Conservation (phyloP, 495 filamentous ascomycete species). For the Parathielavia hyrcaniae region DNA sequence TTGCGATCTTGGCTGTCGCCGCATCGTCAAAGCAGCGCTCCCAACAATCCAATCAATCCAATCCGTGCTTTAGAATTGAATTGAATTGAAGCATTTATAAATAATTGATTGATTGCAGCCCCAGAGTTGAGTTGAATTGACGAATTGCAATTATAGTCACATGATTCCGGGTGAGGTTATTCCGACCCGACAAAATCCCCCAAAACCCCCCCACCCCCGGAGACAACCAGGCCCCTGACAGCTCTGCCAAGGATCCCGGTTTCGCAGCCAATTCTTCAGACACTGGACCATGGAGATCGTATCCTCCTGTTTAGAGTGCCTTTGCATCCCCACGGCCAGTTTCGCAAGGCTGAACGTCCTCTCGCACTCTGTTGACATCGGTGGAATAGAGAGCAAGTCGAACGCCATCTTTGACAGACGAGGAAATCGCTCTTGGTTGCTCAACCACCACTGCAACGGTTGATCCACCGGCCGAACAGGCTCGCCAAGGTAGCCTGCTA, state of each 20-base stretch:
- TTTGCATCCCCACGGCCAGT: not conserved
- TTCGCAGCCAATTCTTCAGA: not conserved
- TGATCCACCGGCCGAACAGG: not conserved
- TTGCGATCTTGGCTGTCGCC: not conserved
- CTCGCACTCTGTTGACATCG: not conserved
- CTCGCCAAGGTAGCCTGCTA: not conserved
- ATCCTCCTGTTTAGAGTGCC: not conserved
- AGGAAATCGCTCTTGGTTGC: too few species aligned
- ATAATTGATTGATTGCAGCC: not conserved
- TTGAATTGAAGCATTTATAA: too few species aligned
- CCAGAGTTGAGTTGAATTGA: not conserved
- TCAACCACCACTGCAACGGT: too few species aligned
- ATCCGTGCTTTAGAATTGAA: too few species aligned
- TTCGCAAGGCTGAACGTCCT: not conserved
- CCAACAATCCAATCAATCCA: too few species aligned
- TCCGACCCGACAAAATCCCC: not conserved
- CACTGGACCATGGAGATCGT: not conserved
- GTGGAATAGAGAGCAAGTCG: too few species aligned
- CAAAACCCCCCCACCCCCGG: too few species aligned
- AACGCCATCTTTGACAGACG: too few species aligned
- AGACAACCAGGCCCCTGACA: not conserved
- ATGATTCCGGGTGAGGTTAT: not conserved
- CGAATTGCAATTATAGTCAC: not conserved
- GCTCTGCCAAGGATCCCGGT: not conserved
- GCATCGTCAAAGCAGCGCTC: too few species aligned